These are phyloP conservation scores for Tephrocybe sp. DNA, from an alignment of 768 basidiomycete genomes.

Conservation along the genomic window DNA sequence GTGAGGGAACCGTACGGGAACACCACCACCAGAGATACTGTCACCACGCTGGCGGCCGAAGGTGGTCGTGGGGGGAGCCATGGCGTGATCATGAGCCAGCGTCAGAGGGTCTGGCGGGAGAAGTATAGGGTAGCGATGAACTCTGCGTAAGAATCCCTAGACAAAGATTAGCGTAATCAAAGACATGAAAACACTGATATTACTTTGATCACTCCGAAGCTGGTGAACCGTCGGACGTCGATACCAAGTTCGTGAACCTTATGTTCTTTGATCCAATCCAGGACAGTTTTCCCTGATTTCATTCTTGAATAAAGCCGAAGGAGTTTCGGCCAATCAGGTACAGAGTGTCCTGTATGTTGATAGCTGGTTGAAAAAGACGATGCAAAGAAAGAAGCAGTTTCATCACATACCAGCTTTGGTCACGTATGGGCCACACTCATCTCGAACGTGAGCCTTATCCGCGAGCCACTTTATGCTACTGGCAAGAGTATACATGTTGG, in stretches of 20 bases:
- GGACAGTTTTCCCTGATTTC: constrained; percentile 78
- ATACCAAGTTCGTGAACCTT: constrained; percentile 72
- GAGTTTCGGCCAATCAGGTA: constrained; percentile 87
- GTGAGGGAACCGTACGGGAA: constrained; percentile 25
- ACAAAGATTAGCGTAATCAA: constrained; percentile 1
- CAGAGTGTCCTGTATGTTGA: constrained; percentile 43
- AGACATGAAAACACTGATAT: background rate
- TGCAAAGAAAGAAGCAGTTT: background rate
- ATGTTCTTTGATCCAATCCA: constrained; percentile 85
- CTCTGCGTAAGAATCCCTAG: constrained; percentile 87
- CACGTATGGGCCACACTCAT: constrained; percentile 93
- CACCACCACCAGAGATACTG: constrained; percentile 32
- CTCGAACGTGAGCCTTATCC: constrained; percentile 77
- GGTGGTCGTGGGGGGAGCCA: constrained; percentile 14
- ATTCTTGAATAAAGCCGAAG: constrained; percentile 86
- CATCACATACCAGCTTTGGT: constrained; percentile 62
- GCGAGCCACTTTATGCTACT: constrained; percentile 88
- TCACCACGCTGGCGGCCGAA: constrained; percentile 38
- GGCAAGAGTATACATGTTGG: constrained; percentile 93
- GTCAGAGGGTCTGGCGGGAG: constrained; percentile 39
- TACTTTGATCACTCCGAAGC: constrained; percentile 96
- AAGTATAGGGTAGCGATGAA: constrained; percentile 91
- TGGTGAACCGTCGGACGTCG: constrained; percentile 92
- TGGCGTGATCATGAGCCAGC: constrained; percentile 16
- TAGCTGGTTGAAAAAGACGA: too few species aligned